These are phyloP conservation scores for Paraconiothyrium sp. DNA, from an alignment of 2,329 filamentous ascomycete species.

Conservation along the genomic window DNA sequence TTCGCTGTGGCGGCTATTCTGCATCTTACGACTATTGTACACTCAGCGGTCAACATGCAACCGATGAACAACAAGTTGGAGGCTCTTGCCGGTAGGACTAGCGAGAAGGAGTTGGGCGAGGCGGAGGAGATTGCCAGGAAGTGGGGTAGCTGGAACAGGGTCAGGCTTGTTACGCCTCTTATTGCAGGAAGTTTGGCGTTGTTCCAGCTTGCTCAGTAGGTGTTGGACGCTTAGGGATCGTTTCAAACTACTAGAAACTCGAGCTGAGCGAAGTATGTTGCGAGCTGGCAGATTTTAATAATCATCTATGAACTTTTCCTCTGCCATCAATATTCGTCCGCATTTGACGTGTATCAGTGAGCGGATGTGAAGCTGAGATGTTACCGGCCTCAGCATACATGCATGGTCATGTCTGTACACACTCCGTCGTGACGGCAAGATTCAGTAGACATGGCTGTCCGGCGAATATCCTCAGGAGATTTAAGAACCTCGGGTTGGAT, in stretches of 20 bases:
- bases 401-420: too few relatives aligned
- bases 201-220: constrained; percentile 36
- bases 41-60: constrained; percentile 62
- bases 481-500: too few relatives aligned
- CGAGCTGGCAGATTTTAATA: background rate
- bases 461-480: too few relatives aligned
- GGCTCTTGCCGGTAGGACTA: constrained; percentile 47
- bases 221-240: constrained; percentile 17
- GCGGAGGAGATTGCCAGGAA: constrained; percentile 45
- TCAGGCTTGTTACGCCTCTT: constrained; percentile 47
- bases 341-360: background rate
- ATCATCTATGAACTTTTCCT: background rate
- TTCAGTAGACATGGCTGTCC: too few relatives aligned
- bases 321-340: background rate
- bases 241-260: background rate
- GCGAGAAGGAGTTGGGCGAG: constrained; percentile 42
- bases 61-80: constrained; percentile 61
- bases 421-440: too few relatives aligned
- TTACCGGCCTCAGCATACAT: too few relatives aligned
- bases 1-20: constrained; percentile 56
- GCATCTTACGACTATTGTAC: constrained; percentile 59
- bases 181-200: constrained; percentile 47
- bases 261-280: background rate
- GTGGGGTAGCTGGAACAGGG: constrained; percentile 49
- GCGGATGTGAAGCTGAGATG: too few relatives aligned